These are phyloP conservation scores for Metschnikowia proteae DNA, from an alignment of 805 yeast species.

Conservation along the genomic window DNA sequence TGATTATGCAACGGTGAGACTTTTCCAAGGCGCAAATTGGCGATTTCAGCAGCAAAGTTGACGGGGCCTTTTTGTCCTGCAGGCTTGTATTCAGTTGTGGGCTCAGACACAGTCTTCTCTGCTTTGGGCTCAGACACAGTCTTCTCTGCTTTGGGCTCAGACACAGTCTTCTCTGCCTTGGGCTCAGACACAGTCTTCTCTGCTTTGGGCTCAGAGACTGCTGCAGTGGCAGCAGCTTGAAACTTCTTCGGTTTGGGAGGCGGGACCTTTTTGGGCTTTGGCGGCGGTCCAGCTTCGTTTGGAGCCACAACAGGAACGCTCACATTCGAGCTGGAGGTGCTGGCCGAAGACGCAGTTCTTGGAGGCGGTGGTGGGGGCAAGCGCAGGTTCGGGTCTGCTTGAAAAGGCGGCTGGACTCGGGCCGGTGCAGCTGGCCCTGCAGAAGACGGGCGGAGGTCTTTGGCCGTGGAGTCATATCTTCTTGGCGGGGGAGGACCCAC, in stretches of 20 bases:
- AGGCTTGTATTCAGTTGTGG: slow-evolving; percentile 3
- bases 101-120: background rate
- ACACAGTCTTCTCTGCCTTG: too few species aligned
- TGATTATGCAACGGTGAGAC: background rate
- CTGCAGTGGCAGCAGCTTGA: slow-evolving; percentile 6
- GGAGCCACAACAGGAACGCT: background rate
- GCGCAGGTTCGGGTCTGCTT: background rate
- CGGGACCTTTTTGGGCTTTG: slow-evolving; percentile 28
- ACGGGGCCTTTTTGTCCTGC: slow-evolving; percentile 3
- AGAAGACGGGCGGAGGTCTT: background rate
- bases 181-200: background rate
- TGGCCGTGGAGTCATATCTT: slow-evolving; percentile 3
- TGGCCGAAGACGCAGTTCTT: slow-evolving; percentile 5
- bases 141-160: background rate
- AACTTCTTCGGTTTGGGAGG: slow-evolving; percentile 42
- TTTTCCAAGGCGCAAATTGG: slow-evolving; percentile 9
- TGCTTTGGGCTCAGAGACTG: background rate
- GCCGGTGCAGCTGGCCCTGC: background rate
- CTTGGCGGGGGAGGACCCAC: slow-evolving; percentile 49
- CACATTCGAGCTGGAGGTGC: background rate
- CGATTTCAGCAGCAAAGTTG: slow-evolving; percentile 30
- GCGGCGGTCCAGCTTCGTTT: background rate
- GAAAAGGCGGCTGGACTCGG: background rate
- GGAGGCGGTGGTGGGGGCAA: slow-evolving; percentile 10
- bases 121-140: background rate